phyloP scores from a whole-genome alignment of 805 yeast species.

The Sugiyamaella smithiae region DNA sequence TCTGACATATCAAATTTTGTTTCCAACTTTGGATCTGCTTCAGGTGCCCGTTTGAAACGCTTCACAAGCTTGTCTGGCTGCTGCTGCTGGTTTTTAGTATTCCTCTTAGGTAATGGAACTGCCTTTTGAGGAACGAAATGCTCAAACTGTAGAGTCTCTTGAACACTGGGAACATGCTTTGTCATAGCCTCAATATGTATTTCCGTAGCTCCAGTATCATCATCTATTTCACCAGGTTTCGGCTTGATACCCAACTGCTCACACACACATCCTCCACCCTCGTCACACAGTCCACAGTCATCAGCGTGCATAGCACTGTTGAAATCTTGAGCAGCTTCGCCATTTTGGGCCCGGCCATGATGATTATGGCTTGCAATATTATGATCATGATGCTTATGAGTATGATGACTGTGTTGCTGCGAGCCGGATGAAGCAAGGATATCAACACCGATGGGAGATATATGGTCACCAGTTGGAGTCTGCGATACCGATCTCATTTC shows the following conservation, averaged over 20 bases:
- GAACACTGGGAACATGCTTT: not conserved
- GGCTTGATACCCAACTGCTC: constrained; percentile 33
- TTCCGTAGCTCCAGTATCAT: constrained; percentile 22
- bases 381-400: constrained; percentile 5
- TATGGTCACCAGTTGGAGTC: constrained; percentile 1
- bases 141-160: constrained; percentile 30
- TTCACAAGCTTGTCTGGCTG: constrained; percentile 1
- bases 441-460: not conserved
- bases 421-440: constrained; percentile 3
- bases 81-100: too few relatives aligned
- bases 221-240: constrained; percentile 14
- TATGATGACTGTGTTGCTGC: constrained; percentile 1
- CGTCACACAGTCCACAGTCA: constrained; percentile 35
- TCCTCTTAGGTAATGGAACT: constrained; percentile 48
- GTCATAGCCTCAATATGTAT: not conserved
- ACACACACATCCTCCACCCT: constrained; percentile 35
- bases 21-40: not conserved
- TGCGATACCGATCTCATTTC: constrained; percentile 6
- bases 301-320: constrained; percentile 12
- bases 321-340: not conserved
- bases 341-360: too few relatives aligned
- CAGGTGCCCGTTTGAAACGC: constrained; percentile 18
- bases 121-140: constrained; percentile 62
- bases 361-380: constrained; percentile 4
- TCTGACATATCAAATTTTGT: not conserved